A percentile compares a stretch with the other conserved stretches of the same genome.
These are phyloP conservation scores for Auriculariales sp. DNA, from an alignment of 768 basidiomycete genomes.

Conservation along the genomic window DNA sequence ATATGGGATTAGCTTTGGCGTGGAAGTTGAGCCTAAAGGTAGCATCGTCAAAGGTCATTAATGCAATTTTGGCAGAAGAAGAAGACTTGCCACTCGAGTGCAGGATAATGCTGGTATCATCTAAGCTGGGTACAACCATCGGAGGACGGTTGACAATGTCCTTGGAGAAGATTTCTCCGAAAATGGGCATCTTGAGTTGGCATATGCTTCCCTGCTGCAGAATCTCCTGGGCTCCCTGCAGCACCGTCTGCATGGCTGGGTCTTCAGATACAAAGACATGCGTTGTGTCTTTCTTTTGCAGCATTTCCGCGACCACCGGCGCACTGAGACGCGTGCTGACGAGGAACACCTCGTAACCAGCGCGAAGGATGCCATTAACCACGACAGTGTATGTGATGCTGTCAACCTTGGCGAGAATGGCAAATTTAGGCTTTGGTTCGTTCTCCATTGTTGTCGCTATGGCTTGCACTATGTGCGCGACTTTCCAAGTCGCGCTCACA, in stretches of 20 bases:
- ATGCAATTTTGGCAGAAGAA: neutral
- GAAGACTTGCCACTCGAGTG: neutral
- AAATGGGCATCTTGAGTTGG: neutral
- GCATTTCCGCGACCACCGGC: neutral
- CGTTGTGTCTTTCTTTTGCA: neutral
- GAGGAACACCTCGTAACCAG: neutral
- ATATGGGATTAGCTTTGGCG: neutral
- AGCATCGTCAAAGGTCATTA: neutral
- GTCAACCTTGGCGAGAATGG: conserved; percentile 7
- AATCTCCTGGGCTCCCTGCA: neutral
- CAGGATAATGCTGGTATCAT: neutral
- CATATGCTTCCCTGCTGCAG: neutral
- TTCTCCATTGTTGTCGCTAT: neutral
- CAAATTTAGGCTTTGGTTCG: conserved; percentile 2
- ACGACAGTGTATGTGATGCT: neutral
- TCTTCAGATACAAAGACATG: conserved; percentile 7
- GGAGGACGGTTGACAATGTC: neutral
- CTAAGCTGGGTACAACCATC: neutral
- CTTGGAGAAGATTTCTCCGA: neutral
- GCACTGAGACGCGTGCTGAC: neutral
- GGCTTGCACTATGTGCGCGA: conserved; percentile 1
- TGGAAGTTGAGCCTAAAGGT: neutral
- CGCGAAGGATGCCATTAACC: neutral
- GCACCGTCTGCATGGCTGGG: neutral
- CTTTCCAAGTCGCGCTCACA: conserved; percentile 7